Percentiles rank a stretch among this genome's conserved stretches.
Conservation (phyloP, 345 rosid genomes). For the Triadica sebifera region DNA sequence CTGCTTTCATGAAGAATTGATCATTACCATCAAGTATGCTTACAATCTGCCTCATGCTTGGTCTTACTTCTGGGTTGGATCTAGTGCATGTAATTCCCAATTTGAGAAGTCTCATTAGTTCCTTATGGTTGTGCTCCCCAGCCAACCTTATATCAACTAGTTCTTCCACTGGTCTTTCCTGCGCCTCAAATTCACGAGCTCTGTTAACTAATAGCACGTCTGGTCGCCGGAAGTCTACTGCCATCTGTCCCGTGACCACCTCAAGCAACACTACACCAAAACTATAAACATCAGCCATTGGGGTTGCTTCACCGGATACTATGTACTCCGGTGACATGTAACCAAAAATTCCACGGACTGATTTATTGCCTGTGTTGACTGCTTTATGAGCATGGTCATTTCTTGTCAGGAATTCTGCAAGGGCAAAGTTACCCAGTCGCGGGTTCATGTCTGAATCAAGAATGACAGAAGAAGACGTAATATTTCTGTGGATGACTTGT, state of each 20-base stretch:
- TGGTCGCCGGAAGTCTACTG: constrained; percentile 75
- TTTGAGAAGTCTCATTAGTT: constrained; percentile 52
- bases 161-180: constrained; percentile 44
- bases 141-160: constrained; percentile 57
- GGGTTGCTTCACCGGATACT: constrained; percentile 78
- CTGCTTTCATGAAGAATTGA: constrained; percentile 35
- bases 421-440: constrained; percentile 78
- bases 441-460: constrained; percentile 84
- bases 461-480: constrained; percentile 72
- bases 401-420: constrained; percentile 85
- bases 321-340: constrained; percentile 95
- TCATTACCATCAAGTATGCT: constrained; percentile 84
- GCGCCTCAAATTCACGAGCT: constrained; percentile 50
- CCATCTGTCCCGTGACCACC: constrained; percentile 81
- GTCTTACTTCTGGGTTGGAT: constrained; percentile 66
- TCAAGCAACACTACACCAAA: constrained; percentile 86
- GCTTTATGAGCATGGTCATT: constrained; percentile 73
- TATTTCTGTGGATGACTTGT: constrained; percentile 84
- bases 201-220: constrained; percentile 67
- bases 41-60: constrained; percentile 77
- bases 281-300: constrained; percentile 84
- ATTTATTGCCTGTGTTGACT: constrained; percentile 37
- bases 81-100: constrained; percentile 82
- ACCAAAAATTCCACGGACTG: constrained; percentile 88
- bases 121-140: constrained; percentile 42